Conservation (phyloP, 352 stramenopile genomes). For the Thalassiosira livingstoniorum region DNA sequence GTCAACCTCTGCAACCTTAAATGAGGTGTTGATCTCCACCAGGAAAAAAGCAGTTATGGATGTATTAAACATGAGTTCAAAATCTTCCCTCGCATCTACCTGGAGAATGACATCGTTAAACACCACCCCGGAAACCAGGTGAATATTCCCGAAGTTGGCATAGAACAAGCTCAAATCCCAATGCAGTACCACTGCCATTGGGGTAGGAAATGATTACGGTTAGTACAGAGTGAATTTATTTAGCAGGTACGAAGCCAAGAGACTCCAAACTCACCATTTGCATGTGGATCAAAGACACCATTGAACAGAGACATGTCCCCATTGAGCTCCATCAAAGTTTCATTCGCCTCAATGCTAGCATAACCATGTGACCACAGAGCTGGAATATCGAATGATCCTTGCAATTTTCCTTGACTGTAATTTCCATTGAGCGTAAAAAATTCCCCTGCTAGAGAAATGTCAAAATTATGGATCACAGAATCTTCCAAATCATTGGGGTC, state of each 20-base stretch:
- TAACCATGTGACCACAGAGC: neutral
- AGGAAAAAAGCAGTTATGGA: slow-evolving; percentile 1
- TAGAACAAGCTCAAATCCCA: no score
- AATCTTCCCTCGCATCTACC: neutral
- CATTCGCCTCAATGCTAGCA: neutral
- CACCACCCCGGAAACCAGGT: neutral
- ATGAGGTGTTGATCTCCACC: neutral
- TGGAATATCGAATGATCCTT: neutral
- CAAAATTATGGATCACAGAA: slow-evolving; percentile 3
- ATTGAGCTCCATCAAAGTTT: neutral
- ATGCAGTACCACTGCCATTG: no score
- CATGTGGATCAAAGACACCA: neutral
- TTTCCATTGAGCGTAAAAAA: neutral
- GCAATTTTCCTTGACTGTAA: neutral
- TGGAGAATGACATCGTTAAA: neutral
- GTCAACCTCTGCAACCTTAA: neutral
- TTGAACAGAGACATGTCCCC: neutral
- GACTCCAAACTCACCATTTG: neutral
- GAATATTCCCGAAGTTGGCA: neutral
- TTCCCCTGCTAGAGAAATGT: neutral
- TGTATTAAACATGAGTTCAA: neutral
- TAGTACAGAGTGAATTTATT: no score
- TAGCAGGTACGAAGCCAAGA: neutral
- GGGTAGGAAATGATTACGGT: no score
- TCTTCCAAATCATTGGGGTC: neutral